Base-by-base conservation (phyloP, 2,329 filamentous ascomycete genomes). In the Cladorrhinum sp. region DNA sequence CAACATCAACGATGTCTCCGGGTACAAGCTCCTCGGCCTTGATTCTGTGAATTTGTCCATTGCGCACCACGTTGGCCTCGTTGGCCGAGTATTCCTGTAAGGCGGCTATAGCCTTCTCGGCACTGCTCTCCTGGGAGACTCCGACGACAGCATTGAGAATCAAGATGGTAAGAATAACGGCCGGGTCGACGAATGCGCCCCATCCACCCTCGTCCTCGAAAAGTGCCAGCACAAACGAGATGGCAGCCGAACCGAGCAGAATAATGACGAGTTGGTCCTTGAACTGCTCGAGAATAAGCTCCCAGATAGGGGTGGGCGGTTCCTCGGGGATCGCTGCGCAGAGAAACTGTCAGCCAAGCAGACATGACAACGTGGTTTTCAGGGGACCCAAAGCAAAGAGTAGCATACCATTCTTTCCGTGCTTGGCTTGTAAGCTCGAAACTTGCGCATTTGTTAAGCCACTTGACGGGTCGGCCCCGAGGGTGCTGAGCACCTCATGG, bases 1-100 rank as follows among this genome's bases (percentile, higher is more conserved):
- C 82, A 52, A 99, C 85, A 42, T 90, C 89, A 59, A 99, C 82
- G 62, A 99, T 86, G 73, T 99, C 95, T 71, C 95, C 95, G 12
- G 96, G 95, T 23, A 99, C 95, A 68, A 99, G 79, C 66, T 98
- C 92, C 71, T 99, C 95, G n/a, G 95, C 95, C 81, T 95, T 96
- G 78, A 99, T 80, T 67, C 90, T 86, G 66, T 87, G 86, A 64
- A 94, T 80, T 69, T 88, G 85, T 55, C 94, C 77, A 78, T 94
- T 88, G 71, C 95, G 90, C 62, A 96, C 76, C 57, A 96, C 94
- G 73, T 94, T 99, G 69, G 95, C 94, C 76, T 96, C 92, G 77
- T 98, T 99, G 72, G 95, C 95, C 28, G 94, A 98, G 79, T 99
- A 99, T 84, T 99, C 94, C 78, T 99, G 95, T 60, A 99, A 85